Evolutionary conservation across 2,329 filamentous ascomycete genomes (phyloP), one percentile per base, ranked within the genome.

Genomic region (Trichoderma hamatum): DNA sequence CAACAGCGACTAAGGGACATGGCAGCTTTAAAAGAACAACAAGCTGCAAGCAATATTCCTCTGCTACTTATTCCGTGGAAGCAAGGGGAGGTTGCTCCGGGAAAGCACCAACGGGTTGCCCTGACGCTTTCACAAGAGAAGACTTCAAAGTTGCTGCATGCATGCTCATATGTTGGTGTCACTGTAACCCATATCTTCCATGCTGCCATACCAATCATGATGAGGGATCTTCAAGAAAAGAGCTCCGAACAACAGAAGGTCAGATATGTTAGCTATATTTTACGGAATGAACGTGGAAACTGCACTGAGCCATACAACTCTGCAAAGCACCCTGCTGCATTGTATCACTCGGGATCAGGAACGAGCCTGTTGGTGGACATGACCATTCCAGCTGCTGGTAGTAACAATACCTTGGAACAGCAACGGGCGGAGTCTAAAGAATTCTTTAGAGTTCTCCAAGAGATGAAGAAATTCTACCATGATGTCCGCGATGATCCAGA

Each of bases 141-240:
- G 7, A 78, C 77, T 0, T 21, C 60, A 0, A 43, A 62, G 3
- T 67, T 80, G 0, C 5, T 75, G 0, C 1, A n/a, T 0, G 72
- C 75, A 0, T 74, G 72, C 16, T 76, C 75, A 24, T 10, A 39
- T 0, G 36, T 60, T 1, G 66, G 67, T 2, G 75, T 73, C 0
- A 80, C 77, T 0, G 73, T 75, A 1, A 80, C 78, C 0, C 76
- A 80, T 11, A 73, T 69, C 2, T 80, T 78, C 64, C 79, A 80
- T 36, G 75, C 79, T 1, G 76, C 78, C 4, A 74, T 76, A 4
- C 74, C 77, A 0, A 71, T 80, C 1, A 71, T 73, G 0, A 49
- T 78, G 3, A 70, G 78, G n/a, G 73, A 78, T 59, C 65, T 77
- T 0, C 75, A 78, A 3, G 26, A 69, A 1, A 67, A 21, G 11